Evolutionary conservation across 2,329 filamentous ascomycete genomes (phyloP), one percentile per base, ranked within the genome.

Genomic region (Gaeumannomyces tritici): DNA sequence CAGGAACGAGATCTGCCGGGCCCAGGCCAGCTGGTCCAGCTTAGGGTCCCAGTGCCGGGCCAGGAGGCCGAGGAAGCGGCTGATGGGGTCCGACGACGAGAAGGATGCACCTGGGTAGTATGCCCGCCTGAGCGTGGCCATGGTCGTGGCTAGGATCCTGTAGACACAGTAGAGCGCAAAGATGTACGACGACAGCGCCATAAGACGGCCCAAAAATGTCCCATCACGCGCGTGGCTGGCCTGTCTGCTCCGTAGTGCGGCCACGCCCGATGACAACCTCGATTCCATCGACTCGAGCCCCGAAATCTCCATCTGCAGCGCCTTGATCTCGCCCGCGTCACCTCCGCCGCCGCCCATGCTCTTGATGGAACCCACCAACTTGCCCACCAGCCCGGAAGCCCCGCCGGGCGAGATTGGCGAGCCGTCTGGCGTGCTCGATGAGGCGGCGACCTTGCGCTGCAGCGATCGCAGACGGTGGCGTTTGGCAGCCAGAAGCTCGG

Each of bases 141-240:
- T 70, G 0, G 81, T 80, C 0, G 90, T 95, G 1, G 90, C 89
- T 24, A 84, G 72, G 66, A 96, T 89, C 62, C 91, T 89, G 75
- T 95, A 96, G 42, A 93, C 76, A 77, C 91, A 96, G 79, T 96
- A 96, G 59, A 89, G 66, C 62, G 89, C 87, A 73, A 96, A 96
- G 27, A 80, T 74, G 66, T 89, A 89, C 56, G 86, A 83, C 1
- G 76, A 86, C 18, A 83, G 71, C 29, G 88, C 78, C 51, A 90
- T 73, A 1, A 91, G 65, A 57, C 84, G 84, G 7, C 91, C 91
- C 18, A 87, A 64, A 0, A 81, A 72, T 0, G 90, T 93, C 35
- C 85, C 83, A 1, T 89, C 85, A 57, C 88, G 84, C 42, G 84
- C 81, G 63, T 89, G 87, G 13, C 83, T 83, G 2, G 83, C 82